phyloP scores from a whole-genome alignment of 1,139 yeast species.

The Saccharomycopsis hybrid region DNA sequence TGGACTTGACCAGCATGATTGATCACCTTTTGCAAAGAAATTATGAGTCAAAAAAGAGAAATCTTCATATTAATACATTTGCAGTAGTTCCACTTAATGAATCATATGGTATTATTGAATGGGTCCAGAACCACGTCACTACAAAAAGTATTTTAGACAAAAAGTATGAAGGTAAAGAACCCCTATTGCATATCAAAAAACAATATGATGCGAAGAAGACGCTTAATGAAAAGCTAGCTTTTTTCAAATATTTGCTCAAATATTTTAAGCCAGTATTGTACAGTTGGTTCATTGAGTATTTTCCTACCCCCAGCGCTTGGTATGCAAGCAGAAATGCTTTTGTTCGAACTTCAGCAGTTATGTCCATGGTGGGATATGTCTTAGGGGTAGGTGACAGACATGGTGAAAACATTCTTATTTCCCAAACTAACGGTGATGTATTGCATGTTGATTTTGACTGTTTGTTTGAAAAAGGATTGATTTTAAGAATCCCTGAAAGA shows the following conservation, averaged over 20 bases:
- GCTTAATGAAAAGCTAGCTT: slow-evolving; percentile 26
- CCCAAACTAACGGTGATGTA: slow-evolving; percentile 69
- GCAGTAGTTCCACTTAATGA: slow-evolving; percentile 88
- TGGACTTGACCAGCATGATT: slow-evolving; percentile 87
- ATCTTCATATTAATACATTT: slow-evolving; percentile 68
- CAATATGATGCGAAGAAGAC: slow-evolving; percentile 25
- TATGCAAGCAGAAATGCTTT: slow-evolving; percentile 68
- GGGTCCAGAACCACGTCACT: slow-evolving; percentile 82
- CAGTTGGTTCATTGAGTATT: slow-evolving; percentile 82
- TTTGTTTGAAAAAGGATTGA: slow-evolving; percentile 71
- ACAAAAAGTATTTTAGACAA: slow-evolving; percentile 59
- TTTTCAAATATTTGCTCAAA: slow-evolving; percentile 29
- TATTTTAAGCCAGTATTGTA: slow-evolving; percentile 71
- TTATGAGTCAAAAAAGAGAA: slow-evolving; percentile 67
- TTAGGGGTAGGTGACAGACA: slow-evolving; percentile 93
- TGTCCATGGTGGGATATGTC: slow-evolving; percentile 95
- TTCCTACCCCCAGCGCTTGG: slow-evolving; percentile 90
- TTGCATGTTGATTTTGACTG: slow-evolving; percentile 97
- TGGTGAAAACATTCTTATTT: slow-evolving; percentile 80
- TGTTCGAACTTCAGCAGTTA: slow-evolving; percentile 82
- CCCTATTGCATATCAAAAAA: slow-evolving; percentile 24
- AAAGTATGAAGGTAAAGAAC: slow-evolving; percentile 35
- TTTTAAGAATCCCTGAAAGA: slow-evolving; percentile 61
- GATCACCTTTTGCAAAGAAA: slow-evolving; percentile 64
- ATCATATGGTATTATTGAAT: slow-evolving; percentile 84